phyloP scores from a whole-genome alignment of 139 green algal genomes.

The Edaphochlamys debaryana region DNA sequence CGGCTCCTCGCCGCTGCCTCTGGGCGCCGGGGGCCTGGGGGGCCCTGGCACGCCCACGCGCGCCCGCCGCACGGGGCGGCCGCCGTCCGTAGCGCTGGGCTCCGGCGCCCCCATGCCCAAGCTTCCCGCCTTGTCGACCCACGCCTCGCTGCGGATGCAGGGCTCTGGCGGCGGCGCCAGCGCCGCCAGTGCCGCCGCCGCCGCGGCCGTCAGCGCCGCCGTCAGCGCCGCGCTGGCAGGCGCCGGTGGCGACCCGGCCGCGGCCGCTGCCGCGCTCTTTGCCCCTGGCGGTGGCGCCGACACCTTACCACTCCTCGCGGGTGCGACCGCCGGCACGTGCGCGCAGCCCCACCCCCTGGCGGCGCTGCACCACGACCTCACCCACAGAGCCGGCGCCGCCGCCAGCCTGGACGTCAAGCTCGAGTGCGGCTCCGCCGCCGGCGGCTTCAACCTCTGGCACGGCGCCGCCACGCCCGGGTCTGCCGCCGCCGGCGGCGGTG shows the following conservation, averaged over 20 bases:
- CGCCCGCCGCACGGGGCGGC: slow-evolving; percentile 11
- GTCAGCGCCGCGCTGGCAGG: neutral
- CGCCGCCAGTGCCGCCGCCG: neutral
- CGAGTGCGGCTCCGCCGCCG: no score
- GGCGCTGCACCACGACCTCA: neutral
- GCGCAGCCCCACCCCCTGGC: neutral
- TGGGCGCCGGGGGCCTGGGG: neutral
- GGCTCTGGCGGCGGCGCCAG: neutral
- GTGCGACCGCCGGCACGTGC: no score
- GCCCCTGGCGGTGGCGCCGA: no score
- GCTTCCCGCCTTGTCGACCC: slow-evolving; percentile 27
- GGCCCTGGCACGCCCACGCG: slow-evolving; percentile 13
- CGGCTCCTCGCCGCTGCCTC: neutral
- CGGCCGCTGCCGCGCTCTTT: no score
- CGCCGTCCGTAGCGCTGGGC: neutral
- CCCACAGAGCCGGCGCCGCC: neutral
- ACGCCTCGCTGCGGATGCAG: neutral
- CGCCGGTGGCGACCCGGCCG: neutral
- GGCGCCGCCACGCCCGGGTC: no score
- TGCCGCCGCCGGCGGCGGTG: no score
- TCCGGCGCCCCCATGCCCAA: slow-evolving; percentile 14
- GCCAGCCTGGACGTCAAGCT: neutral
- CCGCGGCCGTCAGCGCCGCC: neutral
- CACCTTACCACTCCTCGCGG: no score
- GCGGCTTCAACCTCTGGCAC: no score